Evolutionary conservation across 1,284 basidiomycete genomes (phyloP), one percentile per base, ranked within the genome.

Genomic region (Albatrellus sp.): DNA sequence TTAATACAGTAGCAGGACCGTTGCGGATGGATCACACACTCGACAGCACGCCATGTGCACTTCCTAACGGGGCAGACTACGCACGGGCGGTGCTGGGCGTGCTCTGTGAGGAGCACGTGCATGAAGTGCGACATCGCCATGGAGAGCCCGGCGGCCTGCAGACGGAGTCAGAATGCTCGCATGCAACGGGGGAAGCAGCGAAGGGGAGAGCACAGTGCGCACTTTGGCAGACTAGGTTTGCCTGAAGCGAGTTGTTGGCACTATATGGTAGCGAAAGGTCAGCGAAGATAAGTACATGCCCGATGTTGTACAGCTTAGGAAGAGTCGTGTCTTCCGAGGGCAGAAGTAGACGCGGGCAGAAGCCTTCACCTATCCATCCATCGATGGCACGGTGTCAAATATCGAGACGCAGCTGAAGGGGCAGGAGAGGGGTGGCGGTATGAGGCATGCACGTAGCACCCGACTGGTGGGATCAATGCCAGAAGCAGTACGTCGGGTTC

Each of bases 41-140:
- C 69, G 45, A 77, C 69, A 5, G 65, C 62, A 31, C 75, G 68
- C 60, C 80, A 80, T 29, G 88, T 86, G 32, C 69, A 71, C 46
- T 84, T 71, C 0, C 85, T 85, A 4, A 87, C 77, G 53, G 87
- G 83, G 51, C 80, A 82, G 0, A 85, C 69, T 4, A 82, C 63
- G 2, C 64, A 64, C 0, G 85, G 85, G 2, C 67, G 68, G 48
- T 67, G 66, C n/a, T 51, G 57, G 0, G 60, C 52, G 20, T 89
- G 60, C 55, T 87, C 89, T 5, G 48, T 50, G 0, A 85, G 63
- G 5, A 90, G 62, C 0, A 51, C 43, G 0, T 70, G 67, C 0
- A 77, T 75, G 3, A 66, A 61, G 1, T 64, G 60, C 1, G 59
- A 55, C 60, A 75, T 73, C 55, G 60, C 52, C 3, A 55, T 57